phyloP scores from a whole-genome alignment of 306 rosid species.

The Prunus fruticosa region DNA sequence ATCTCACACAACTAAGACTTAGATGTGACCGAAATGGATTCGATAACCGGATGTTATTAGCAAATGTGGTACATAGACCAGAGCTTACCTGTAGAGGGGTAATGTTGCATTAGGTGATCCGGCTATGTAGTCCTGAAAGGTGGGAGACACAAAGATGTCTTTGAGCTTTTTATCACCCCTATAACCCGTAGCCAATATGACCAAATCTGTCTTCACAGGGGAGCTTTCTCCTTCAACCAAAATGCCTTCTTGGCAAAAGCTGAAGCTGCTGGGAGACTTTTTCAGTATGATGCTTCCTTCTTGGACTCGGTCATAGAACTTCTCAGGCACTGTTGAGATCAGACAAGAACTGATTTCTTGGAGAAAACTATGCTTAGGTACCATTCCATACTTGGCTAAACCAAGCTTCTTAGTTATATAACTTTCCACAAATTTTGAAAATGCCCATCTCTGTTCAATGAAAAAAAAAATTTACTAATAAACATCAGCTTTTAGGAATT shows the following conservation, averaged over 20 bases:
- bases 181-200: slow-evolving; percentile 62
- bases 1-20: background rate
- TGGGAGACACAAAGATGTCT: slow-evolving; percentile 48
- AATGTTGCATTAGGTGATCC: slow-evolving; percentile 34
- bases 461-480: background rate
- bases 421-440: slow-evolving; percentile 63
- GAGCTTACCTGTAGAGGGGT: slow-evolving; percentile 59
- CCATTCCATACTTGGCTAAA: slow-evolving; percentile 60
- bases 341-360: slow-evolving; percentile 44
- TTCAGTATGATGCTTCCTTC: slow-evolving; percentile 64
- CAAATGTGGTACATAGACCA: background rate
- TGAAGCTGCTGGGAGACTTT: slow-evolving; percentile 36
- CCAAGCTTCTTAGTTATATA: slow-evolving; percentile 37
- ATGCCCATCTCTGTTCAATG: slow-evolving; percentile 48
- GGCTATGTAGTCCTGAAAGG: slow-evolving; percentile 38
- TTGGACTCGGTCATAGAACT: slow-evolving; percentile 53
- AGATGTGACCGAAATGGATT: background rate
- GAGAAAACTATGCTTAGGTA: slow-evolving; percentile 56
- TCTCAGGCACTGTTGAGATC: slow-evolving; percentile 39
- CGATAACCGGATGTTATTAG: background rate
- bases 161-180: slow-evolving; percentile 62
- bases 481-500: background rate
- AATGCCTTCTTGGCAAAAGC: slow-evolving; percentile 53
- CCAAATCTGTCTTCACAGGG: slow-evolving; percentile 41
- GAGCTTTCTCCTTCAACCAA: slow-evolving; percentile 40